Conservation (phyloP, 148 eudicot species). For the Rhododendron kiyosumense region DNA sequence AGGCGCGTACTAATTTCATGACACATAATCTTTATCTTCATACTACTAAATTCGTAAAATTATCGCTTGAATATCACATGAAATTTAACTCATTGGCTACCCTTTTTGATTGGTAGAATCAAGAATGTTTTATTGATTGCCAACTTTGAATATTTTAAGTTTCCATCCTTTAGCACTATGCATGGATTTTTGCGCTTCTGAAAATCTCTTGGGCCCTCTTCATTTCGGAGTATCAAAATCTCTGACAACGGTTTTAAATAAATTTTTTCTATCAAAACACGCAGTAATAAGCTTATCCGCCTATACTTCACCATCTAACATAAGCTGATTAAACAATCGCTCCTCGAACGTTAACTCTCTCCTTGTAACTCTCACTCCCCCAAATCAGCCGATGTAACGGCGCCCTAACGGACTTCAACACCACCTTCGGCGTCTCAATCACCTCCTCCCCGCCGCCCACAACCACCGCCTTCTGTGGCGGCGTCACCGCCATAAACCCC, state of each 20-base stretch:
- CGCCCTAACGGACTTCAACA: background rate
- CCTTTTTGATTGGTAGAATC: too few species aligned
- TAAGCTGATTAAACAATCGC: background rate
- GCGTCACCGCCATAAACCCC: conserved; percentile 10
- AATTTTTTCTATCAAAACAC: too few species aligned
- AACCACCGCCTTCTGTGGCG: background rate
- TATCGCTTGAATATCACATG: background rate
- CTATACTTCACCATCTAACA: background rate
- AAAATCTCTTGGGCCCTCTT: too few species aligned
- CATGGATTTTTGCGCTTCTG: too few species aligned
- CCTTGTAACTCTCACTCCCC: background rate
- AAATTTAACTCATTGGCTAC: too few species aligned
- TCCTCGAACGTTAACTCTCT: background rate
- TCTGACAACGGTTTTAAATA: rapidly evolving
- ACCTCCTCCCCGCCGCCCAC: background rate
- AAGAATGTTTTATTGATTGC: too few species aligned
- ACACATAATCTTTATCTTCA: background rate
- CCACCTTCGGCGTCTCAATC: background rate
- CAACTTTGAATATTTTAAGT: too few species aligned
- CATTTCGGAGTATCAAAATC: too few species aligned
- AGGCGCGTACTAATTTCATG: background rate
- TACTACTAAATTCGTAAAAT: too few species aligned
- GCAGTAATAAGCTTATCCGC: background rate
- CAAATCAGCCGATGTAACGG: background rate
- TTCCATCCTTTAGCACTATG: too few species aligned